phyloP scores from a whole-genome alignment of 805 yeast genomes.

The Komagataella populi region DNA sequence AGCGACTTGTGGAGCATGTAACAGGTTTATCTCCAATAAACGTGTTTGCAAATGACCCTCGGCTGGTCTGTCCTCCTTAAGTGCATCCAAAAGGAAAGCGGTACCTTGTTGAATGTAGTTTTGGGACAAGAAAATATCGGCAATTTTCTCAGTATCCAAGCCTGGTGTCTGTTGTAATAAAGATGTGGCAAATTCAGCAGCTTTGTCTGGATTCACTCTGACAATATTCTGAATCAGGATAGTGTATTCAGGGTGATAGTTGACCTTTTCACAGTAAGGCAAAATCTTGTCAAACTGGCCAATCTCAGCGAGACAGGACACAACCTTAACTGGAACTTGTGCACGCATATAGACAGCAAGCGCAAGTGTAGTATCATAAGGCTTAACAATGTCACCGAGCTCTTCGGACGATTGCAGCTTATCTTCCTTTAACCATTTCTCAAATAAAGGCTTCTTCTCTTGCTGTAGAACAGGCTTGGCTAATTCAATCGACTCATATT shows the following conservation, averaged over 20 bases:
- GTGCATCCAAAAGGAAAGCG: slow-evolving; percentile 88
- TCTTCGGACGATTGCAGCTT: slow-evolving; percentile 93
- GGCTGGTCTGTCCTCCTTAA: slow-evolving; percentile 85
- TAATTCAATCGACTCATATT: slow-evolving; percentile 86
- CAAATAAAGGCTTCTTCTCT: slow-evolving; percentile 84
- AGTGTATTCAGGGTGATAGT: slow-evolving; percentile 81
- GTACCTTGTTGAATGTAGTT: slow-evolving; percentile 96
- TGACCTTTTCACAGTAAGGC: slow-evolving; percentile 85
- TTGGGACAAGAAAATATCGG: slow-evolving; percentile 90
- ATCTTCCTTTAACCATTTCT: slow-evolving; percentile 93
- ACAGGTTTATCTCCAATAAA: slow-evolving; percentile 78
- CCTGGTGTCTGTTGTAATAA: slow-evolving; percentile 51
- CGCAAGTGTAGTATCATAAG: slow-evolving; percentile 75
- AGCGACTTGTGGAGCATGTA: slow-evolving; percentile 98
- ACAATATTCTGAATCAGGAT: slow-evolving; percentile 82
- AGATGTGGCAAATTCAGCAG: slow-evolving; percentile 91
- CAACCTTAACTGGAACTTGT: slow-evolving; percentile 75
- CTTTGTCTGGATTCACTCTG: slow-evolving; percentile 93
- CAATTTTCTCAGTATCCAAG: slow-evolving; percentile 72
- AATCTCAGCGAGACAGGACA: slow-evolving; percentile 81
- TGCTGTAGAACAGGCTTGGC: slow-evolving; percentile 94
- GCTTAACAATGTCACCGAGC: slow-evolving; percentile 90
- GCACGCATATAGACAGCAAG: slow-evolving; percentile 84
- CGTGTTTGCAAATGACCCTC: slow-evolving; percentile 95
- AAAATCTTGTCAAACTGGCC: slow-evolving; percentile 94